A percentile compares a stretch with the other conserved stretches of the same genome.
Conservation (phyloP, 768 basidiomycete species). For the Lyophyllum shimeji region DNA sequence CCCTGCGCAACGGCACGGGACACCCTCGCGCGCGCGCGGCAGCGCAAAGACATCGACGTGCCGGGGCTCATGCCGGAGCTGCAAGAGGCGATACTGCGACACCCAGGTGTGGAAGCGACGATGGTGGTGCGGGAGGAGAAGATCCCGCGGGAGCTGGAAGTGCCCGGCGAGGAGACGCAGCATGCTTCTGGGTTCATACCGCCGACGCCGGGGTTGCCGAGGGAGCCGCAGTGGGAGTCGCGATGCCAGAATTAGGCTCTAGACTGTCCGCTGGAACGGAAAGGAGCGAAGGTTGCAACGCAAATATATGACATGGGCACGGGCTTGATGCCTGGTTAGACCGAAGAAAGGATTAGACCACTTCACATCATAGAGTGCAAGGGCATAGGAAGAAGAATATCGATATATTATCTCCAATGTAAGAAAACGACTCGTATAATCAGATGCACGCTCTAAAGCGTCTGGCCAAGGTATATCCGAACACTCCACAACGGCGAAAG, state of each 20-base stretch:
- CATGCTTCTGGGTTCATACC: slow-evolving; percentile 2
- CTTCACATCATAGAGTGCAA: background rate
- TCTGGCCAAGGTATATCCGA: slow-evolving; percentile 7
- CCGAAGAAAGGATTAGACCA: background rate
- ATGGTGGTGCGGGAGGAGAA: background rate
- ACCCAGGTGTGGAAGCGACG: background rate
- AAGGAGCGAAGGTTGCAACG: background rate
- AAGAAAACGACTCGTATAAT: slow-evolving; percentile 9
- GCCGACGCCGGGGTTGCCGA: background rate
- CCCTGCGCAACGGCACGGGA: background rate
- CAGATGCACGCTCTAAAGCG: slow-evolving; percentile 7
- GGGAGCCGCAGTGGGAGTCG: background rate
- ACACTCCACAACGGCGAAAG: slow-evolving; percentile 9
- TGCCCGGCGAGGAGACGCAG: background rate
- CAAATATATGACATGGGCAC: background rate
- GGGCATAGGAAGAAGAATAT: slow-evolving; percentile 14
- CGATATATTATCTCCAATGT: slow-evolving; percentile 14
- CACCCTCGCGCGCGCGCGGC: background rate
- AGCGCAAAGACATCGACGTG: background rate
- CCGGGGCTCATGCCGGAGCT: slow-evolving; percentile 2
- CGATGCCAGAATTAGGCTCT: background rate
- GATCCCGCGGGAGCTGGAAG: background rate
- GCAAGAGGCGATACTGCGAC: background rate
- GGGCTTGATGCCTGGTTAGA: background rate
- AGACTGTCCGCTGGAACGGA: background rate